These are phyloP conservation scores for Plasmopara halstedii DNA, from an alignment of 352 stramenopile species.

Conservation along the genomic window DNA sequence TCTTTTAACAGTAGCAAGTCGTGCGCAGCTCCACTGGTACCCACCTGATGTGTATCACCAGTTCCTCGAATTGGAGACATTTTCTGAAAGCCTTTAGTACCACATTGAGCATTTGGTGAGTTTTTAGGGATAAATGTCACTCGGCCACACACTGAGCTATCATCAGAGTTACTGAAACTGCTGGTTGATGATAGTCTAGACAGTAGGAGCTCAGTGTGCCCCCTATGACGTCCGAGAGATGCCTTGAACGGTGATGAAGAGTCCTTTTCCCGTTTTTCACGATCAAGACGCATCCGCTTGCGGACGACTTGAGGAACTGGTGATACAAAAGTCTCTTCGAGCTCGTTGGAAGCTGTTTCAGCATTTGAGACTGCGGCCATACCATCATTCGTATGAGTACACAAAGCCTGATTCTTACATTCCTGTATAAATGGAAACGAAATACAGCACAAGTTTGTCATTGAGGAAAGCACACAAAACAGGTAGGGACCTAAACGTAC, in stretches of 20 bases:
- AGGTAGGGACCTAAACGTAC: conserved; percentile 25
- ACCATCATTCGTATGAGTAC: conserved; percentile 27
- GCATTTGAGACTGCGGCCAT: conserved; percentile 10
- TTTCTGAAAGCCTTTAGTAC: conserved; percentile 6
- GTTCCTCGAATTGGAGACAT: conserved; percentile 18
- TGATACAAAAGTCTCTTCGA: conserved; percentile 57
- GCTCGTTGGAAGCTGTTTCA: conserved; percentile 21
- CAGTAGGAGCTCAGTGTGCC: conserved; percentile 44
- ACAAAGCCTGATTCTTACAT: conserved; percentile 71
- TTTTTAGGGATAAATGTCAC: conserved; percentile 12
- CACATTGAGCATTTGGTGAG: conserved; percentile 9
- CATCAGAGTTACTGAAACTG: neutral
- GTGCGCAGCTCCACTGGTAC: neutral
- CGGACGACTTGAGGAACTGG: conserved; percentile 44
- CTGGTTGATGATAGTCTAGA: conserved; percentile 29
- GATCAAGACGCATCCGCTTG: conserved; percentile 56
- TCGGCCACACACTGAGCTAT: conserved; percentile 10
- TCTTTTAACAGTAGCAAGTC: conserved; percentile 7
- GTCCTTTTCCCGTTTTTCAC: conserved; percentile 57
- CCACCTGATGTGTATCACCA: conserved; percentile 8
- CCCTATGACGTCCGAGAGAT: conserved; percentile 39
- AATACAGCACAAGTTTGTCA: neutral
- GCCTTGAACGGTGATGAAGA: conserved; percentile 61
- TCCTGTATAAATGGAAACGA: conserved; percentile 24
- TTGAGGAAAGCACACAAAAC: neutral